Percentiles rank a stretch among this genome's conserved stretches.
These are phyloP conservation scores for Cardiospermum halicacabum DNA, from an alignment of 345 rosid genomes.

Conservation along the genomic window DNA sequence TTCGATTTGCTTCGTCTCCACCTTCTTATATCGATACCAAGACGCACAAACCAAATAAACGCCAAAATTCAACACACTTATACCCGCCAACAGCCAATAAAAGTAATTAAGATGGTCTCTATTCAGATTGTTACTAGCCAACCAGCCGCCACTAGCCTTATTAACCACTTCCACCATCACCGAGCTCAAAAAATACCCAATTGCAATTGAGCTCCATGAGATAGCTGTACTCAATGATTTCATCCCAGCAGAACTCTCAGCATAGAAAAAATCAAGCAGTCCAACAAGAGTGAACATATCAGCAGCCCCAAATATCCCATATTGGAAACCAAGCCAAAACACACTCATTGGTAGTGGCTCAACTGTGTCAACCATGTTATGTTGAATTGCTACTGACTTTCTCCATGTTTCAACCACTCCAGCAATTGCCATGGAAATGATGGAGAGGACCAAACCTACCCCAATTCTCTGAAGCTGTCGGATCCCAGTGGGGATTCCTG, in stretches of 20 bases:
- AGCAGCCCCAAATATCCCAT: constrained; percentile 50
- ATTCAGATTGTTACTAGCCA: constrained; percentile 25
- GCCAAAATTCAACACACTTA: constrained; percentile 37
- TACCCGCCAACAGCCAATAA: constrained; percentile 26
- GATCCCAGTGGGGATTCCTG: constrained; percentile 54
- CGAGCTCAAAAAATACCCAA: constrained; percentile 55
- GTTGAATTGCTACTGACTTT: constrained; percentile 39
- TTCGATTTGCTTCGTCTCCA: constrained; percentile 19
- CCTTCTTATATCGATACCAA: constrained; percentile 56
- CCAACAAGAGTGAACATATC: constrained; percentile 59
- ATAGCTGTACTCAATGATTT: constrained; percentile 48
- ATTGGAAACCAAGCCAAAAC: constrained; percentile 61
- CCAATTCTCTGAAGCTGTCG: constrained; percentile 51
- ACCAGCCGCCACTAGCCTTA: constrained; percentile 47
- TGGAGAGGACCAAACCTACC: constrained; percentile 46
- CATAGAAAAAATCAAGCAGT: constrained; percentile 51
- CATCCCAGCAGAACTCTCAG: constrained; percentile 57
- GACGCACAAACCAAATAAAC: constrained; percentile 51
- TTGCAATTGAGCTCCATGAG: constrained; percentile 51
- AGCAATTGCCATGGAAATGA: constrained; percentile 52
- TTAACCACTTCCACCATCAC: constrained; percentile 48
- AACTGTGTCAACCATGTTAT: constrained; percentile 44
- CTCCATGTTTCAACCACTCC: constrained; percentile 47
- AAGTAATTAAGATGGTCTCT: constrained; percentile 32
- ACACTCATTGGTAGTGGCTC: constrained; percentile 48